These are phyloP conservation scores for Dothistroma pini DNA, from an alignment of 2,329 filamentous ascomycete genomes.

Conservation along the genomic window DNA sequence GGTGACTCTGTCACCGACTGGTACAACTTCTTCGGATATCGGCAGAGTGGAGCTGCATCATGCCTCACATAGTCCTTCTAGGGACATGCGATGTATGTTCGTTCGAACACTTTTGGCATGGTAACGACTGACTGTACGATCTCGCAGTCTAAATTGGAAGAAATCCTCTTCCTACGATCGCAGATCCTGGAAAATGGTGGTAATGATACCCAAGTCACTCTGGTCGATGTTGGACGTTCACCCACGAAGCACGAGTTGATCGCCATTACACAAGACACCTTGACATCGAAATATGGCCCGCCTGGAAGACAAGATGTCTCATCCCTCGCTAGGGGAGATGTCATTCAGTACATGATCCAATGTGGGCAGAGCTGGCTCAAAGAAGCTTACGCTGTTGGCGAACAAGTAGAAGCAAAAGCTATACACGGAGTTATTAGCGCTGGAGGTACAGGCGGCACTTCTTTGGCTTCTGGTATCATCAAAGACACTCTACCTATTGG, in stretches of 20 bases:
- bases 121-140: not conserved
- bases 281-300: slow-evolving; percentile 39
- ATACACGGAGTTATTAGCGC: slow-evolving; percentile 53
- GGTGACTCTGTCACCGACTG: not conserved
- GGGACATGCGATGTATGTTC: slow-evolving; percentile 55
- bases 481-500: slow-evolving; percentile 58
- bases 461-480: slow-evolving; percentile 60
- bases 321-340: slow-evolving; percentile 50
- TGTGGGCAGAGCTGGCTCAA: slow-evolving; percentile 47
- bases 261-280: slow-evolving; percentile 42
- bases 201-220: slow-evolving; percentile 37
- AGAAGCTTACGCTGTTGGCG: slow-evolving; percentile 23
- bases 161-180: slow-evolving; percentile 54
- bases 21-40: not conserved
- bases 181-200: slow-evolving; percentile 39
- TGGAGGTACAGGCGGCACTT: slow-evolving; percentile 61
- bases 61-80: slow-evolving; percentile 50
- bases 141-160: slow-evolving; percentile 53
- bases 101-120: not conserved
- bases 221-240: slow-evolving; percentile 56
- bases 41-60: slow-evolving; percentile 5
- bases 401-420: slow-evolving; percentile 18
- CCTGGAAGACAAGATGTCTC: slow-evolving; percentile 30
- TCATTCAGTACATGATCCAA: slow-evolving; percentile 54
- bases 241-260: slow-evolving; percentile 46